These are phyloP conservation scores for Aspergillus ostianus DNA, from an alignment of 495 filamentous ascomycete species.

Conservation along the genomic window DNA sequence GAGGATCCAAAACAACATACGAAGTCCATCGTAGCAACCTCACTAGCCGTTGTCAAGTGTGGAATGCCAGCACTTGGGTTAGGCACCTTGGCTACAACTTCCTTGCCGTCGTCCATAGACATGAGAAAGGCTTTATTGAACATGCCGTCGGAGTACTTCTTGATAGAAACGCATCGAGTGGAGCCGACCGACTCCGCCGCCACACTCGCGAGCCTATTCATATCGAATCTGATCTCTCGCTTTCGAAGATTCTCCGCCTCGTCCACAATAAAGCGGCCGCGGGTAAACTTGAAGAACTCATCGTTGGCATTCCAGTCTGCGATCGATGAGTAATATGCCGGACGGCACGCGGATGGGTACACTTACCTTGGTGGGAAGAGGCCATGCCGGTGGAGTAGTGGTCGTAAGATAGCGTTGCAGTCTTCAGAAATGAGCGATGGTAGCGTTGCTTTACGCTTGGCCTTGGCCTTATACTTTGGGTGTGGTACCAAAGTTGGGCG, in stretches of 20 bases:
- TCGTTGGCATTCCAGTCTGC: too few species aligned
- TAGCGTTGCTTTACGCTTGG: too few species aligned
- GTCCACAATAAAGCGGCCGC: too few species aligned
- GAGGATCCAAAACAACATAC: constrained; percentile 22
- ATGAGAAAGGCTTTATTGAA: constrained; percentile 43
- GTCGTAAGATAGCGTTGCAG: too few species aligned
- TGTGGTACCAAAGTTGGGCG: too few species aligned
- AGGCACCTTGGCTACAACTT: constrained; percentile 36
- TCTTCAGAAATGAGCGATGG: too few species aligned
- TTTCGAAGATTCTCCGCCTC: constrained; percentile 33
- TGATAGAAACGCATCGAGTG: constrained; percentile 27
- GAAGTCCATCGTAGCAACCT: constrained; percentile 45
- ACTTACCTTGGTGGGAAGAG: too few species aligned
- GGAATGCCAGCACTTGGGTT: constrained; percentile 38
- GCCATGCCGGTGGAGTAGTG: too few species aligned
- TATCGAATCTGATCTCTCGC: constrained; percentile 35
- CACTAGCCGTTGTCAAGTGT: constrained; percentile 34
- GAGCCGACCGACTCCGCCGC: constrained; percentile 37
- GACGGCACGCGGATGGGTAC: too few species aligned
- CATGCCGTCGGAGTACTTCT: constrained; percentile 35
- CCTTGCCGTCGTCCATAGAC: constrained; percentile 40
- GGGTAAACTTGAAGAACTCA: too few species aligned
- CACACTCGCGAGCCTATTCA: constrained; percentile 32
- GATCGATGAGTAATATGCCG: too few species aligned
- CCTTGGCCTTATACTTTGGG: too few species aligned